Evolutionary conservation across 495 filamentous ascomycete species (phyloP).

Genomic region (Aspergillus homomorphus): DNA sequence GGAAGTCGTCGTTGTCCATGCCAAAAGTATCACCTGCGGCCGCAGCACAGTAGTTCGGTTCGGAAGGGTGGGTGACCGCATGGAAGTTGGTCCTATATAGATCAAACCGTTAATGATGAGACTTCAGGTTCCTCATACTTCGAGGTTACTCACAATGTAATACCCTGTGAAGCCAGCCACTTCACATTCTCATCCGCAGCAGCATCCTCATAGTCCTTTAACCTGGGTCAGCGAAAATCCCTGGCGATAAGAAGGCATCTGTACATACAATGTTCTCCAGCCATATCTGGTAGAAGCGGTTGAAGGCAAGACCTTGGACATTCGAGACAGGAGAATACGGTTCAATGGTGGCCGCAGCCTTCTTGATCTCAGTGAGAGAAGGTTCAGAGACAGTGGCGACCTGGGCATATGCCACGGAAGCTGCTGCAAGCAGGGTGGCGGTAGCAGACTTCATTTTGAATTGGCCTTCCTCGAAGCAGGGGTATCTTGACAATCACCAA

Average conservation of each 20-base stretch:
- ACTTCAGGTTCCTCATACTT: not conserved
- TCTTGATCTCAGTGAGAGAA: slow-evolving; percentile 31
- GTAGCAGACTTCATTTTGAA: slow-evolving; percentile 27
- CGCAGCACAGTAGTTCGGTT: slow-evolving; percentile 68
- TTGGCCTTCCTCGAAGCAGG: not conserved
- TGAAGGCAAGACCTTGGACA: slow-evolving; percentile 62
- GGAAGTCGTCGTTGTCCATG: slow-evolving; percentile 64
- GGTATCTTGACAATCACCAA: not conserved
- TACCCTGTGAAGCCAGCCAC: slow-evolving; percentile 60
- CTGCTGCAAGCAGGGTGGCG: slow-evolving; percentile 21
- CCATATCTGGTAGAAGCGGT: slow-evolving; percentile 67
- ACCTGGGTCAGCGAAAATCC: not conserved
- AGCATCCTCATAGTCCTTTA: slow-evolving; percentile 55
- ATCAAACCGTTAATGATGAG: not conserved
- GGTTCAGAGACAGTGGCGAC: slow-evolving; percentile 28
- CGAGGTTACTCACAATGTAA: slow-evolving; percentile 41
- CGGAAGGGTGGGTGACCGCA: slow-evolving; percentile 61
- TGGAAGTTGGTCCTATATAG: slow-evolving; percentile 54
- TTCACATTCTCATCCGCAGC: slow-evolving; percentile 47
- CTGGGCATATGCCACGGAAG: slow-evolving; percentile 29
- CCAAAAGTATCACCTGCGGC: slow-evolving; percentile 65
- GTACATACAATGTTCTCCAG: slow-evolving; percentile 67
- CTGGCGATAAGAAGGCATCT: slow-evolving; percentile 21
- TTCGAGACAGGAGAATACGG: slow-evolving; percentile 54
- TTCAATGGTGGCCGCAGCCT: slow-evolving; percentile 28